A percentile compares a stretch with the other conserved stretches of the same genome.
Conservation (phyloP, 2,329 filamentous ascomycete species). For the Aspergillus carbonarius region DNA sequence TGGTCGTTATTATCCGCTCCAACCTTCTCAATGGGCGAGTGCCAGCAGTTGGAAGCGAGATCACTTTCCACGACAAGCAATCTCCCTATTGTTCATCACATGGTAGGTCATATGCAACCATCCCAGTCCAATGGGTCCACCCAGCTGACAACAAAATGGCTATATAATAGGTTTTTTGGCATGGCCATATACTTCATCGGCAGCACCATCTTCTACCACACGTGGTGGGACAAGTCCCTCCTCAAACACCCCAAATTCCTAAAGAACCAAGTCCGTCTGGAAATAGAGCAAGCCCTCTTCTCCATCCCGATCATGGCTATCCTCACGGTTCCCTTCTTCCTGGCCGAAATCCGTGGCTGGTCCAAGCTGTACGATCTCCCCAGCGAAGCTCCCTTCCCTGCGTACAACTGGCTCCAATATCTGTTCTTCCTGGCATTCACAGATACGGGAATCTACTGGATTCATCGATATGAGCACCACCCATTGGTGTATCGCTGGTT, state of each 20-base stretch:
- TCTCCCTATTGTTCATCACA: conserved; percentile 30
- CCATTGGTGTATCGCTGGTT: conserved; percentile 77
- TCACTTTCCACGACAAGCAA: conserved; percentile 27
- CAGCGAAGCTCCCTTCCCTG: conserved; percentile 68
- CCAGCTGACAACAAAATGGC: neutral
- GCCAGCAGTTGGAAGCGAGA: conserved; percentile 33
- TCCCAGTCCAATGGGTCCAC: neutral
- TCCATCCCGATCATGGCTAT: conserved; percentile 79
- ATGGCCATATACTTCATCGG: conserved; percentile 78
- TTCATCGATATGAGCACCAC: conserved; percentile 80
- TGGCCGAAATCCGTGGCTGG: conserved; percentile 78
- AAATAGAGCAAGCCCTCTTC: conserved; percentile 73
- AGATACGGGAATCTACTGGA: conserved; percentile 86
- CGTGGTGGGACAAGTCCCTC: conserved; percentile 87
- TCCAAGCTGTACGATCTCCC: conserved; percentile 79
- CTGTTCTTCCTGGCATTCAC: conserved; percentile 84
- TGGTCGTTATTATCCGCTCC: conserved; percentile 24
- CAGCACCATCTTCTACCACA: conserved; percentile 75
- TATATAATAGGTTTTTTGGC: conserved; percentile 71
- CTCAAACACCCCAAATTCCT: conserved; percentile 88
- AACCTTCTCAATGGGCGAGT: conserved; percentile 27
- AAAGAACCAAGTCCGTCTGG: conserved; percentile 82
- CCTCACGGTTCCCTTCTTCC: conserved; percentile 77
- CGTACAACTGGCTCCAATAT: conserved; percentile 80
- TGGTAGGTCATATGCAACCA: conserved; percentile 19